A percentile compares a stretch with the other conserved stretches of the same genome.
Evolutionary conservation across 352 stramenopile genomes (phyloP).

Genomic region (Peronospora tabacina): DNA sequence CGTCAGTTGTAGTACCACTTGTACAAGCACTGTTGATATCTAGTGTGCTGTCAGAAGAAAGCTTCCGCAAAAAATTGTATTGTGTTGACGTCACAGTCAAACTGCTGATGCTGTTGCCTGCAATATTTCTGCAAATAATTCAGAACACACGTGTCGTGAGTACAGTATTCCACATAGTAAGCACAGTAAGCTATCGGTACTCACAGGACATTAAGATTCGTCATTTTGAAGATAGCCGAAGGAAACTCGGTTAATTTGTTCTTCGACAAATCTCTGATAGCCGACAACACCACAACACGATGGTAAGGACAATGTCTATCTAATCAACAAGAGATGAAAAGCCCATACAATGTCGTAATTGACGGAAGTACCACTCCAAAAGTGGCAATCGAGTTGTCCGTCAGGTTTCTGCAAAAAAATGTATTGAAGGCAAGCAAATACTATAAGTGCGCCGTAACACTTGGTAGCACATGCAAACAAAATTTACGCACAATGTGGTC

Average conservation of each 20-base stretch:
- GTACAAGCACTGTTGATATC: conserved; percentile 36
- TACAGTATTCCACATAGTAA: background rate
- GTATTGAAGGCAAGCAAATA: background rate
- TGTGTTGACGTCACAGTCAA: conserved; percentile 37
- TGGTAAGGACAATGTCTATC: background rate
- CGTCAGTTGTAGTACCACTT: conserved; percentile 28
- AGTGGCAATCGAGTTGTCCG: conserved; percentile 36
- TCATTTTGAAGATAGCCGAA: conserved; percentile 57
- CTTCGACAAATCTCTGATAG: conserved; percentile 35
- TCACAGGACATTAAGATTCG: conserved; percentile 55
- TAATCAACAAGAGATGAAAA: background rate
- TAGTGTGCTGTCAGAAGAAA: conserved; percentile 36
- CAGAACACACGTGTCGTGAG: background rate
- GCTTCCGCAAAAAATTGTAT: conserved; percentile 41
- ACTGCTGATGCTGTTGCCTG: conserved; percentile 45
- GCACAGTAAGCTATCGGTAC: conserved; percentile 5
- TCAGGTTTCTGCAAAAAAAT: conserved; percentile 32
- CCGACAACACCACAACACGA: conserved; percentile 3
- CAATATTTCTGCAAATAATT: conserved; percentile 32
- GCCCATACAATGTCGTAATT: conserved; percentile 35
- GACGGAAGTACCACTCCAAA: conserved; percentile 38
- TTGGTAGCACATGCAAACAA: background rate
- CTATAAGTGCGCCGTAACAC: conserved; percentile 2
- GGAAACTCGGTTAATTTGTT: conserved; percentile 55
- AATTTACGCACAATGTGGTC: conserved; percentile 33